Evolutionary conservation across 306 rosid genomes (phyloP), one percentile per base, ranked within the genome.

Genomic region (Acacia confusa): DNA sequence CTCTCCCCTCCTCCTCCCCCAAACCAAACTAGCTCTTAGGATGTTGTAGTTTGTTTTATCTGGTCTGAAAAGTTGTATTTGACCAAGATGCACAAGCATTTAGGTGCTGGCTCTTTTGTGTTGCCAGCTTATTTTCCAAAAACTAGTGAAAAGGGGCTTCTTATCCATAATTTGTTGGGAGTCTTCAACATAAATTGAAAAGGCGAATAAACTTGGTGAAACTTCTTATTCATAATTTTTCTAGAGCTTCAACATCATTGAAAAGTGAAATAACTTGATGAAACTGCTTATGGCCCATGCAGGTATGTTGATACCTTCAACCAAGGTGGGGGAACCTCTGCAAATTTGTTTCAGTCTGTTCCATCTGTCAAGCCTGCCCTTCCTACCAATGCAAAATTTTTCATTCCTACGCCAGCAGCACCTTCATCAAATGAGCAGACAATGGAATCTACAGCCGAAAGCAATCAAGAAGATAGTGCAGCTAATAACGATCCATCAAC

Each of bases 231-330:
- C 7, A 78, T 78, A 79, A 27, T 71, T 84, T 27, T 4, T 67
- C 25, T 13, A 12, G 52, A 24, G 13, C 30, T 77, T 66, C 45
- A 27, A 50, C 52, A 19, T 34, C 45, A 70, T 84, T 65, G 63
- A 41, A 81, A 81, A 64, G 38, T 77, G 14, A 60, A 38, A 72
- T 68, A 11, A 43, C 44, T 75, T 75, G 74, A 64, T 61, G 38
- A 36, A 70, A 78, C 44, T 75, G 78, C 9, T 75, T 44, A 17
- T 84, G 77, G 75, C 44, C 63, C 72, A 82, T 86, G 79, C 88
- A 94, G 98, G 91, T 94, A 94, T 57, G 97, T 94, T 43, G 98
- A 94, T 87, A 94, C 97, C 78, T 94, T 94, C 88, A 94, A 94
- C 92, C 92, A 85, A 86, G 92, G 95, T 19, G 88, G 85, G 67